Evolutionary conservation across 345 rosid genomes (phyloP).

Genomic region (Salix brachista): DNA sequence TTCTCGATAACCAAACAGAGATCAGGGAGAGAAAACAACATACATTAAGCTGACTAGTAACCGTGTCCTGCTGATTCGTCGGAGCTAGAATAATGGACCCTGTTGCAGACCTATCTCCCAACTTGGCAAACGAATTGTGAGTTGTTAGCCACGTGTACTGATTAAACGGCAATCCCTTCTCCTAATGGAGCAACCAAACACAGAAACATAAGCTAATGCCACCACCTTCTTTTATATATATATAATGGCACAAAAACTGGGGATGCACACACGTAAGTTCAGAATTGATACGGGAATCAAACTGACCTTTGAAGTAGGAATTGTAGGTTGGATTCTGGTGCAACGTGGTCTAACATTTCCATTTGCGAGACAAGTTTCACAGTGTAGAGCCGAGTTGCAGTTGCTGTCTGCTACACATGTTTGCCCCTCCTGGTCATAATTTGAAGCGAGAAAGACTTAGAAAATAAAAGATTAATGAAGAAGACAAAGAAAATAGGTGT

Average conservation of each 20-base stretch:
- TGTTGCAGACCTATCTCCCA: slow-evolving; percentile 29
- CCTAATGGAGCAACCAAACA: slow-evolving; percentile 1
- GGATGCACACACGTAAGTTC: background rate
- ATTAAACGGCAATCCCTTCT: slow-evolving; percentile 45
- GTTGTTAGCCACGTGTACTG: slow-evolving; percentile 52
- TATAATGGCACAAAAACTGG: too few relatives aligned
- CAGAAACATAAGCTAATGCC: background rate
- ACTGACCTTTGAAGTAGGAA: slow-evolving; percentile 23
- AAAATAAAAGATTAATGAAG: background rate
- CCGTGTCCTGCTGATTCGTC: slow-evolving; percentile 33
- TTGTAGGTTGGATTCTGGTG: slow-evolving; percentile 25
- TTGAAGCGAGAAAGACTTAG: background rate
- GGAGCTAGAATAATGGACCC: slow-evolving; percentile 18
- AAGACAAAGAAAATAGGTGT: background rate
- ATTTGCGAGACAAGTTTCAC: slow-evolving; percentile 24
- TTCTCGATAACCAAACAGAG: slow-evolving; percentile 2
- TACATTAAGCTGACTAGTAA: slow-evolving; percentile 32
- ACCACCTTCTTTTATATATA: too few relatives aligned
- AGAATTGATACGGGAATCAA: background rate
- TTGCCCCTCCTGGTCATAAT: slow-evolving; percentile 16
- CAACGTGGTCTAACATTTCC: slow-evolving; percentile 23
- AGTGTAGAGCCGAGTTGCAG: slow-evolving; percentile 25
- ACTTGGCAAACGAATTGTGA: slow-evolving; percentile 53
- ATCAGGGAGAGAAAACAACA: background rate
- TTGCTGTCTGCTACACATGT: slow-evolving; percentile 11